These are phyloP conservation scores for Mortierella hygrophila DNA, from an alignment of 192 early-diverging fungal species.

Conservation along the genomic window DNA sequence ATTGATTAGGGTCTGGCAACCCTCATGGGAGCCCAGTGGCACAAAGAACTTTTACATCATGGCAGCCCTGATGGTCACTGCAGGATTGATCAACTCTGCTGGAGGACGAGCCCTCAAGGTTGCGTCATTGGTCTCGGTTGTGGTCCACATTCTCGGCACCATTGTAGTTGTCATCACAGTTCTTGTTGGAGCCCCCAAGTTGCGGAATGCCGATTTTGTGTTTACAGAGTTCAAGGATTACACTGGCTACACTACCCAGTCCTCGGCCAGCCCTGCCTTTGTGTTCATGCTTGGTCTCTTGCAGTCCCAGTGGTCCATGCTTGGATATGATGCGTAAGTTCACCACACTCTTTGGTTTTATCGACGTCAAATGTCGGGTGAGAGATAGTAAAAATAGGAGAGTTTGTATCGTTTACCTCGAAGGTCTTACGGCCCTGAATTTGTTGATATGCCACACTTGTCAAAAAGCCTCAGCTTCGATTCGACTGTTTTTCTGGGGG, in stretches of 20 bases:
- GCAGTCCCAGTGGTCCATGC: conserved; percentile 57
- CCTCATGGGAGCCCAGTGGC: conserved; percentile 15
- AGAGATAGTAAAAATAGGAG: neutral
- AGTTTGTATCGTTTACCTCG: neutral
- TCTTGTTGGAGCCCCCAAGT: conserved; percentile 42
- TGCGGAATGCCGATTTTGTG: conserved; percentile 53
- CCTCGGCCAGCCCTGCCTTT: conserved; percentile 34
- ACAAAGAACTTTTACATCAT: conserved; percentile 52
- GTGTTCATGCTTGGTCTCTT: conserved; percentile 57
- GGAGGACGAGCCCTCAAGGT: conserved; percentile 52
- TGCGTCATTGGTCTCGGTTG: conserved; percentile 42
- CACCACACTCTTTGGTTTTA: neutral
- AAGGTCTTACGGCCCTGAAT: neutral
- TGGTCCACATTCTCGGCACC: conserved; percentile 49
- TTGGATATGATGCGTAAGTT: conserved; percentile 55
- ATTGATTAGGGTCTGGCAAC: conserved; percentile 35
- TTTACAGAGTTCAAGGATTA: conserved; percentile 53
- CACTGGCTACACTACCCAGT: conserved; percentile 49
- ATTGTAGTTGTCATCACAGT: conserved; percentile 37
- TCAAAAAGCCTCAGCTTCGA: neutral
- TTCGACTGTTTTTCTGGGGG: neutral
- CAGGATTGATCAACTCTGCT: conserved; percentile 47
- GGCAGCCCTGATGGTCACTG: conserved; percentile 34
- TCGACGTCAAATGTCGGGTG: neutral
- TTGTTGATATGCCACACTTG: neutral